Evolutionary conservation across 225 moss, liverwort and hornwort genomes (phyloP).

Genomic region (Bryoerythrophyllum caledonicum): DNA sequence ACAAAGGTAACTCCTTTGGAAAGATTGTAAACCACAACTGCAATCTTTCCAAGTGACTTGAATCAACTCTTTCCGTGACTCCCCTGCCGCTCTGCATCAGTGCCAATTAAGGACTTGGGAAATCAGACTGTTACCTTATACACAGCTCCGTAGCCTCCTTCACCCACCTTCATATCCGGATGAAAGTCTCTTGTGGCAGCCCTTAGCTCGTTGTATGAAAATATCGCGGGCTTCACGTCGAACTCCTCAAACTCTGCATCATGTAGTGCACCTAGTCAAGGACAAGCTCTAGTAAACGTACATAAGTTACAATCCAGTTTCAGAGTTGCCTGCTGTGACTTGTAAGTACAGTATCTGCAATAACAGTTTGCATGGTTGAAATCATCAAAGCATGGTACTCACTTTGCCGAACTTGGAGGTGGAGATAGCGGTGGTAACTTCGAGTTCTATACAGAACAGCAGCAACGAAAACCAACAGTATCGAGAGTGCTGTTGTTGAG

Average conservation of each 20-base stretch:
- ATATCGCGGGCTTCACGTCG: constrained; percentile 1
- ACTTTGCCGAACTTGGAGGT: constrained; percentile 9
- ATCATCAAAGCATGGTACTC: not conserved
- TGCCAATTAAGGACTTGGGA: too few relatives aligned
- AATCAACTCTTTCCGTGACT: too few relatives aligned
- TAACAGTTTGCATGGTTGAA: not conserved
- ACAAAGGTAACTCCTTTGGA: too few relatives aligned
- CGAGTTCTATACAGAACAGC: not conserved
- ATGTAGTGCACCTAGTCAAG: not conserved
- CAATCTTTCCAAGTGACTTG: too few relatives aligned
- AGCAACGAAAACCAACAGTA: not conserved
- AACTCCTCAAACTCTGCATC: constrained; percentile 4
- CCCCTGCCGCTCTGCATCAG: too few relatives aligned
- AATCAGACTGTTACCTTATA: not conserved
- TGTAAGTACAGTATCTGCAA: not conserved
- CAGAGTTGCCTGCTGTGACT: not conserved
- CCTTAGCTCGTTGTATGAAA: not conserved
- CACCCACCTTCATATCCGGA: not conserved
- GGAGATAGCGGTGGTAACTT: not conserved
- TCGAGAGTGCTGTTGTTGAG: not conserved
- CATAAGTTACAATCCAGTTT: not conserved
- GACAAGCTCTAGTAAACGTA: not conserved
- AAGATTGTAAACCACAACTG: too few relatives aligned
- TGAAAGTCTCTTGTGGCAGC: not conserved
- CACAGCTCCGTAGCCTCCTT: not conserved